Evolutionary conservation across 331 rosid genomes (phyloP).

Genomic region (Quercus phellos): DNA sequence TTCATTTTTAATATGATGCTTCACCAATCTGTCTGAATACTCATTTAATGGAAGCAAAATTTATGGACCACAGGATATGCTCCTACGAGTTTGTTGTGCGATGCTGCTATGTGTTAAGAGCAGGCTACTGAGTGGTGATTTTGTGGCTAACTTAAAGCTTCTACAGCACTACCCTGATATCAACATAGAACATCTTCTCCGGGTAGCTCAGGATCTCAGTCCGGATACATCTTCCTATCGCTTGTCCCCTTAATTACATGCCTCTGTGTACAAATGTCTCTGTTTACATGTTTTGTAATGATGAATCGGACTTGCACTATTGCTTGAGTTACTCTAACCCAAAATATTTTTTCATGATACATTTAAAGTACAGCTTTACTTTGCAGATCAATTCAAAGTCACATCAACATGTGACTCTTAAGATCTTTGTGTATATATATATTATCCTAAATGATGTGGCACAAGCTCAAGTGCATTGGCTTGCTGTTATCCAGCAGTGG

Average conservation of each 20-base stretch:
- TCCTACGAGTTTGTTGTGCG: slow-evolving; percentile 72
- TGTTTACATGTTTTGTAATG: slow-evolving; percentile 8
- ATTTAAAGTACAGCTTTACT: neutral
- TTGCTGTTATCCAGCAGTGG: neutral
- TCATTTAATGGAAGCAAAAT: slow-evolving; percentile 6
- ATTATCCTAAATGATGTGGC: neutral
- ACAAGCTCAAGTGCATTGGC: neutral
- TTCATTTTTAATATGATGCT: neutral
- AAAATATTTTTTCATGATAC: neutral
- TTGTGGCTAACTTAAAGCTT: slow-evolving; percentile 61
- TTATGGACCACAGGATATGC: slow-evolving; percentile 58
- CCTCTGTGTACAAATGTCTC: slow-evolving; percentile 6
- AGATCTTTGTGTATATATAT: neutral
- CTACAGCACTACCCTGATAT: slow-evolving; percentile 71
- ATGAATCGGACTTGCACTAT: neutral
- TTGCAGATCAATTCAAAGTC: neutral
- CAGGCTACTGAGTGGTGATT: slow-evolving; percentile 61
- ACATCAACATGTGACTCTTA: neutral
- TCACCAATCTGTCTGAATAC: neutral
- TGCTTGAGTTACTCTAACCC: neutral
- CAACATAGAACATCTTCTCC: slow-evolving; percentile 59
- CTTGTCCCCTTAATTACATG: slow-evolving; percentile 32
- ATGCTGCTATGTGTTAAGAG: slow-evolving; percentile 69
- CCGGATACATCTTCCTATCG: slow-evolving; percentile 53
- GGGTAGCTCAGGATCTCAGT: slow-evolving; percentile 60